A percentile compares a stretch with the other conserved stretches of the same genome.
Evolutionary conservation across 1,284 basidiomycete genomes (phyloP).

Genomic region (Fomitopsis betulina): DNA sequence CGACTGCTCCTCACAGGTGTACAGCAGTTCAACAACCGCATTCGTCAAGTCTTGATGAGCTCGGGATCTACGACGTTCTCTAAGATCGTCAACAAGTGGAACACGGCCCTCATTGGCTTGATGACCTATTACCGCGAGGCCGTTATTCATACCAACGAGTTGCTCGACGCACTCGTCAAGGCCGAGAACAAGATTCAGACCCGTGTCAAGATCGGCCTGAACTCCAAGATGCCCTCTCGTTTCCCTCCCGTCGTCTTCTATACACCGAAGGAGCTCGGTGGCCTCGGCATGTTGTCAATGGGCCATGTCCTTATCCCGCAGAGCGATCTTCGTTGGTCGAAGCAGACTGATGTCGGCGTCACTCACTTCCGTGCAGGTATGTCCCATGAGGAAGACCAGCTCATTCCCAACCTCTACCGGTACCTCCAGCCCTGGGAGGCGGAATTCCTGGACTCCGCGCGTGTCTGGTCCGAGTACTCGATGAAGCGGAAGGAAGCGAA

Average conservation of each 20-base stretch:
- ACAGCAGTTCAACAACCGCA: slow-evolving; percentile 94
- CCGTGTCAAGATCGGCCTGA: slow-evolving; percentile 97
- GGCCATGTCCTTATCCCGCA: slow-evolving; percentile 98
- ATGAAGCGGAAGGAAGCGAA: slow-evolving; percentile 99
- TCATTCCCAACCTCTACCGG: slow-evolving; percentile 96
- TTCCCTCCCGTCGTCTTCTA: slow-evolving; percentile 98
- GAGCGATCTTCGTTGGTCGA: slow-evolving; percentile 95
- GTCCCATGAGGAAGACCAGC: slow-evolving; percentile 91
- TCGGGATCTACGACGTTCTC: slow-evolving; percentile 98
- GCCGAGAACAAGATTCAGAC: slow-evolving; percentile 99
- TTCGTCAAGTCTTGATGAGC: slow-evolving; percentile 97
- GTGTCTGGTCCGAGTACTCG: slow-evolving; percentile 99
- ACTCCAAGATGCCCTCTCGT: slow-evolving; percentile 99
- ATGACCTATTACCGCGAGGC: slow-evolving; percentile 99
- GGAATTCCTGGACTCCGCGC: slow-evolving; percentile 96
- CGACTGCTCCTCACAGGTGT: slow-evolving; percentile 51
- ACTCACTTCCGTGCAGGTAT: slow-evolving; percentile 98
- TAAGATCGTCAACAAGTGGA: slow-evolving; percentile 99
- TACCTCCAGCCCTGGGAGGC: slow-evolving; percentile 99
- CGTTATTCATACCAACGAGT: slow-evolving; percentile 96
- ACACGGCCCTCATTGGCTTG: slow-evolving; percentile 89
- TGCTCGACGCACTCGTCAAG: slow-evolving; percentile 92
- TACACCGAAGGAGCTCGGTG: slow-evolving; percentile 94
- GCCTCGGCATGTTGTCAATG: slow-evolving; percentile 99
- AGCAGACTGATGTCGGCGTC: slow-evolving; percentile 95